These are phyloP conservation scores for Apostasia shenzhenica DNA, from an alignment of 106 monocot genomes.

Conservation along the genomic window DNA sequence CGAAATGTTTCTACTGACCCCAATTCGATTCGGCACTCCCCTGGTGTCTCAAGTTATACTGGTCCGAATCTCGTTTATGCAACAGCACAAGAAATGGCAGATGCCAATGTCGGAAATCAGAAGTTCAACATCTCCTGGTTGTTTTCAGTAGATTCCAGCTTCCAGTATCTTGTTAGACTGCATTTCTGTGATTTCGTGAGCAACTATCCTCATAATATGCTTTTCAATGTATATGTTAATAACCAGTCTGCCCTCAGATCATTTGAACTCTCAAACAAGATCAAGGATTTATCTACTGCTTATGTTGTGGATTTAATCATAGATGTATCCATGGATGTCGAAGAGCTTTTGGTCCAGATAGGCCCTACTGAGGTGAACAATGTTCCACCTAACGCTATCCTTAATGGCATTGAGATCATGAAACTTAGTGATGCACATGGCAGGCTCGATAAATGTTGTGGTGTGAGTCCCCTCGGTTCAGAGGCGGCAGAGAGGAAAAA, in stretches of 20 bases:
- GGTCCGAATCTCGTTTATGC: constrained; percentile 55
- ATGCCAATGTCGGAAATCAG: constrained; percentile 42
- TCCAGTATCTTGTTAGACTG: constrained; percentile 47
- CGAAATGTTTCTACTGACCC: constrained; percentile 25
- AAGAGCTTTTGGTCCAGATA: constrained; percentile 40
- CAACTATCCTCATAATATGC: constrained; percentile 10
- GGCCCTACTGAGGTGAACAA: constrained; percentile 25
- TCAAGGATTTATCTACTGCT: constrained; percentile 27
- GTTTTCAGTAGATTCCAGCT: constrained; percentile 46
- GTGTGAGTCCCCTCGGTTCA: constrained; percentile 2
- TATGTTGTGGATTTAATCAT: constrained; percentile 45
- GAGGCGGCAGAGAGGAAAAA: constrained; percentile 16
- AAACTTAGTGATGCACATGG: constrained; percentile 36
- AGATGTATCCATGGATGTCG: constrained; percentile 18
- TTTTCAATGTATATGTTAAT: constrained; percentile 61
- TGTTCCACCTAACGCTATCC: constrained; percentile 44
- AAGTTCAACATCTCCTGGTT: constrained; percentile 61
- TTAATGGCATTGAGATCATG: constrained; percentile 71
- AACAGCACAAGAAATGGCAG: constrained; percentile 71
- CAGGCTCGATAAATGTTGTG: constrained; percentile 19
- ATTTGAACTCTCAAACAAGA: constrained; percentile 37
- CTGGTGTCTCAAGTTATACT: constrained; percentile 11
- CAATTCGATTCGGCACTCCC: constrained; percentile 25
- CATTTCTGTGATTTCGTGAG: constrained; percentile 67
- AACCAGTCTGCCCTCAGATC: constrained; percentile 34